Evolutionary conservation across 768 basidiomycete species (phyloP).

Genomic region (Mycena metata): DNA sequence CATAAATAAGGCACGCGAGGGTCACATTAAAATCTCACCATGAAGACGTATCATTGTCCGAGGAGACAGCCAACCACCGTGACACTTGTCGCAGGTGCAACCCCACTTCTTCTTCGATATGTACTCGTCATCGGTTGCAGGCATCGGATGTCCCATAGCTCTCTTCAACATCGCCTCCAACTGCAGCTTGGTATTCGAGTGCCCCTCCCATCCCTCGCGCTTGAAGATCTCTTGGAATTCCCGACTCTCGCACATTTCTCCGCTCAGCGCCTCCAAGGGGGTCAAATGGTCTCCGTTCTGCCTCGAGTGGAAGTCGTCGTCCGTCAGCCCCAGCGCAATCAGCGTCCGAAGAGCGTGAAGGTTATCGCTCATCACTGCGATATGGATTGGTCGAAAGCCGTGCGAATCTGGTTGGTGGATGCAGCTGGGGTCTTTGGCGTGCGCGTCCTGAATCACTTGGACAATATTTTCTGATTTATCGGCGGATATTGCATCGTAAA

Average conservation of each 20-base stretch:
- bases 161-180: slow-evolving; percentile 21
- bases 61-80: slow-evolving; percentile 41
- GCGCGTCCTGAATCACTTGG: neutral
- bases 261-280: slow-evolving; percentile 17
- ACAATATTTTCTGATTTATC: slow-evolving; percentile 15
- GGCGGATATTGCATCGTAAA: slow-evolving; percentile 15
- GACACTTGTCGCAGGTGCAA: slow-evolving; percentile 43
- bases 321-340: slow-evolving; percentile 16
- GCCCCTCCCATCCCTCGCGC: slow-evolving; percentile 2
- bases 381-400: slow-evolving; percentile 20
- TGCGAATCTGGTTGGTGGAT: slow-evolving; percentile 7
- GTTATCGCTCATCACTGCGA: slow-evolving; percentile 22
- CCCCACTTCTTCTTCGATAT: slow-evolving; percentile 38
- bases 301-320: slow-evolving; percentile 21
- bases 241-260: slow-evolving; percentile 14
- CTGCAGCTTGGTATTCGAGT: neutral
- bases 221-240: slow-evolving; percentile 24
- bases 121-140: slow-evolving; percentile 31
- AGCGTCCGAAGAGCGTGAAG: slow-evolving; percentile 11
- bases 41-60: slow-evolving; percentile 37
- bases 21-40: slow-evolving; percentile 28
- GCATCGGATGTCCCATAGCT: slow-evolving; percentile 26
- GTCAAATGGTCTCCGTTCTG: slow-evolving; percentile 20
- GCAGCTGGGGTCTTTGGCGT: slow-evolving; percentile 3
- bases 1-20: neutral